Conservation (phyloP, 1,284 basidiomycete genomes). For the Puccinia triticina region DNA sequence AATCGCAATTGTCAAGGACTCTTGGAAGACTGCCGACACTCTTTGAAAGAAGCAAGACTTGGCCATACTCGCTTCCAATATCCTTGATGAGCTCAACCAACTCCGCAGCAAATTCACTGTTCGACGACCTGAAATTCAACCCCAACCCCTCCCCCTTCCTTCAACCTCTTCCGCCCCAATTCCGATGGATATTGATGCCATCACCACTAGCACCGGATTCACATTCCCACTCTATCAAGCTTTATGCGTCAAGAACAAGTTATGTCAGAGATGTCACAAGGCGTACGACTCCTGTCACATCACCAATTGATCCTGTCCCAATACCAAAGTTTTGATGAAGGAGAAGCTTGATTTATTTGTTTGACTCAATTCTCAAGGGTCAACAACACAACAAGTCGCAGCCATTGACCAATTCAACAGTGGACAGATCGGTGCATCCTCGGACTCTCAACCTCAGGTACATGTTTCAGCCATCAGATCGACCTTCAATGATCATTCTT, state of each 20-base stretch:
- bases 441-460: no score
- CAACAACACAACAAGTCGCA: no score
- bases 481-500: no score
- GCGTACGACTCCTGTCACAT: not conserved
- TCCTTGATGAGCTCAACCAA: not conserved
- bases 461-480: no score
- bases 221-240: not conserved
- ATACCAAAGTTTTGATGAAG: not conserved
- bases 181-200: constrained; percentile 16
- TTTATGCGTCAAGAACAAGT: constrained; percentile 7
- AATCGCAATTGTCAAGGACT: not conserved
- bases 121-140: not conserved
- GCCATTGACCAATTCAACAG: no score
- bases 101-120: not conserved
- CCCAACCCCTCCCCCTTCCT: not conserved
- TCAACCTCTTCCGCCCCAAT: not conserved
- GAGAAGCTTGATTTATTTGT: not conserved
- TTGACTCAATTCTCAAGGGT: not conserved
- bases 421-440: no score
- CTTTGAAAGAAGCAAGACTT: not conserved
- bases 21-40: not conserved
- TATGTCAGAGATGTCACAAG: not conserved
- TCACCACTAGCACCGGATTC: not conserved
- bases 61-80: not conserved
- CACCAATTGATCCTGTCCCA: not conserved